A percentile compares a stretch with the other conserved stretches of the same genome.
Evolutionary conservation across 2,329 filamentous ascomycete genomes (phyloP).

Genomic region (Aureobasidium sp.): DNA sequence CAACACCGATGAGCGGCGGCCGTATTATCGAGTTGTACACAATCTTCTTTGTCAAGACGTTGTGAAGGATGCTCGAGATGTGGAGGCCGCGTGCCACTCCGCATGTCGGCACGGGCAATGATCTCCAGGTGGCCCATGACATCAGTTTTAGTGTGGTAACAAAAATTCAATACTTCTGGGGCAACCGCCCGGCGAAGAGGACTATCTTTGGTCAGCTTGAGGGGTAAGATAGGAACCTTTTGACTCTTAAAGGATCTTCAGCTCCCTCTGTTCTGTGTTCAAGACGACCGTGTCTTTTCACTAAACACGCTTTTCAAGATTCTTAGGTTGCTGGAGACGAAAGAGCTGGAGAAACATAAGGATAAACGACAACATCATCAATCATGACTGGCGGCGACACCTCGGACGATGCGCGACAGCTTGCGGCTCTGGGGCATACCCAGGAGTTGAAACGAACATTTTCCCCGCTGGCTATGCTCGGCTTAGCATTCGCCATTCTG

Average conservation of each 20-base stretch:
- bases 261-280: neutral
- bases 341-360: neutral
- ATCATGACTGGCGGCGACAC: conserved; percentile 11
- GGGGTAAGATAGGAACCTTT: conserved; percentile 2
- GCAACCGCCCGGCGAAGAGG: neutral
- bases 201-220: conserved; percentile 11
- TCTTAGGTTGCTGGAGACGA: neutral
- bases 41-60: conserved; percentile 10
- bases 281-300: neutral
- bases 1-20: neutral
- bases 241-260: neutral
- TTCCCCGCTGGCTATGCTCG: conserved; percentile 51
- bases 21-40: neutral
- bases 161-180: conserved; percentile 6
- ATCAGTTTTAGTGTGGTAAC: neutral
- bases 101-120: conserved; percentile 4
- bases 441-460: conserved; percentile 52
- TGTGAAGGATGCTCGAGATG: neutral
- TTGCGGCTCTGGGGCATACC: conserved; percentile 50
- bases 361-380: neutral
- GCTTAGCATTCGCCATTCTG: conserved; percentile 54
- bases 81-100: neutral
- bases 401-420: conserved; percentile 38
- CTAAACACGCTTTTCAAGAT: neutral
- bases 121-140: conserved; percentile 1